Conservation (phyloP, 495 filamentous ascomycete genomes). For the Xylaria telfairii region DNA sequence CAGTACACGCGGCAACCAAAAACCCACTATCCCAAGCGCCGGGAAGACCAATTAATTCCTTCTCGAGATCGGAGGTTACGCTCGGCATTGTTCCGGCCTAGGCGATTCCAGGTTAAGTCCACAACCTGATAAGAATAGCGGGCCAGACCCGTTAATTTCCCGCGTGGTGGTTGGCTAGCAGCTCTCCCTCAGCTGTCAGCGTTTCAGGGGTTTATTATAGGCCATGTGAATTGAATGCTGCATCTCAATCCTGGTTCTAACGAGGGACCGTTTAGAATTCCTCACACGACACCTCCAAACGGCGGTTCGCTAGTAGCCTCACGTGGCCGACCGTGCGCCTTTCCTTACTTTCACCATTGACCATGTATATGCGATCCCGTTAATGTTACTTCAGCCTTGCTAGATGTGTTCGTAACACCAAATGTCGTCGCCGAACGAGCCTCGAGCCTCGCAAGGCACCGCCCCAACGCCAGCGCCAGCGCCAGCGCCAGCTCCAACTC, state of each 20-base stretch:
- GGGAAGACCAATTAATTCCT: not conserved
- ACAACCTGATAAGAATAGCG: not conserved
- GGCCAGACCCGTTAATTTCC: not conserved
- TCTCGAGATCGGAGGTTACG: conserved; percentile 1
- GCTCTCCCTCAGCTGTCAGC: not conserved
- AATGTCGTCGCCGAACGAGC: conserved; percentile 29
- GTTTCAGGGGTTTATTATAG: conserved; percentile 18
- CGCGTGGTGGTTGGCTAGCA: conserved; percentile 7
- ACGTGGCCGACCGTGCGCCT: not conserved
- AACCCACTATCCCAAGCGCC: conserved; percentile 8
- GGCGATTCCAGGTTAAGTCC: not conserved
- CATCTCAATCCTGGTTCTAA: not conserved
- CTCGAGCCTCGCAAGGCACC: conserved; percentile 34
- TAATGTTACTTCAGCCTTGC: not conserved
- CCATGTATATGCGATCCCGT: conserved; percentile 11
- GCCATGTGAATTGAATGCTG: conserved; percentile 7
- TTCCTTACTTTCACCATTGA: not conserved
- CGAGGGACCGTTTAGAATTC: not conserved
- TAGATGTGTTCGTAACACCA: conserved; percentile 8
- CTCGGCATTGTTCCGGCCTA: conserved; percentile 8
- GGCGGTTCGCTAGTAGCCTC: not conserved
- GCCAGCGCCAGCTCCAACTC: conserved; percentile 35
- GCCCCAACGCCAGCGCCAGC: conserved; percentile 29
- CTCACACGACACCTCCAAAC: conserved; percentile 8
- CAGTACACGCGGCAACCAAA: no score